These are phyloP conservation scores for Anthracocystis setariae DNA, from an alignment of 1,284 basidiomycete genomes.

Conservation along the genomic window DNA sequence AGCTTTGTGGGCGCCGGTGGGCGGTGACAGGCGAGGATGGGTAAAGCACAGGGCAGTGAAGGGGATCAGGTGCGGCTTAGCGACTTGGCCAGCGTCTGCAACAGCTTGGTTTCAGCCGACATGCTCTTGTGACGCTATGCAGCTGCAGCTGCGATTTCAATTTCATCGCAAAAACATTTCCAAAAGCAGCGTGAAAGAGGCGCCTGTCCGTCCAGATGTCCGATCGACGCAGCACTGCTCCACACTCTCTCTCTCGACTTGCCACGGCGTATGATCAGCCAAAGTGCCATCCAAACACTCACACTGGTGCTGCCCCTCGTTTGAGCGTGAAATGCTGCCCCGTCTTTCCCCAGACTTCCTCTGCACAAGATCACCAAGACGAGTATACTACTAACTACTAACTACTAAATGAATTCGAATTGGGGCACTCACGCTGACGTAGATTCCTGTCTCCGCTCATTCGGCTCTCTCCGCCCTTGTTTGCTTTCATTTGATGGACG, in stretches of 20 bases:
- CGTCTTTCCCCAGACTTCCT: slow-evolving; percentile 2
- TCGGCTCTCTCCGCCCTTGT: no score
- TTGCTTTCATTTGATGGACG: no score
- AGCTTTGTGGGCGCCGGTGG: neutral
- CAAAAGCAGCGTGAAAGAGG: slow-evolving; percentile 47
- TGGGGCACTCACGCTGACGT: neutral
- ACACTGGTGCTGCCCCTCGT: neutral
- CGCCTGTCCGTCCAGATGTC: neutral
- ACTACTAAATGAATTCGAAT: no score
- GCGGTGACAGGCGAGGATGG: neutral
- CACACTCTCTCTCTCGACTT: neutral
- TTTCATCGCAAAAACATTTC: slow-evolving; percentile 17
- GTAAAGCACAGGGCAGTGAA: no score
- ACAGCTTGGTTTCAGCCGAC: no score
- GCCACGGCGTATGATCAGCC: neutral
- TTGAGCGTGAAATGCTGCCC: slow-evolving; percentile 15
- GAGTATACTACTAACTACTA: no score
- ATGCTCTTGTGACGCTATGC: slow-evolving; percentile 4
- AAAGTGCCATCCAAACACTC: neutral
- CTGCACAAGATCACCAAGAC: no score
- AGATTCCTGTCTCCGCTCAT: neutral
- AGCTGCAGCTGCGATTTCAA: slow-evolving; percentile 1
- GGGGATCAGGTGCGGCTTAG: no score
- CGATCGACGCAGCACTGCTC: neutral
- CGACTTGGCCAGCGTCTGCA: no score